Percentiles rank a stretch among this genome's conserved stretches.
Conservation (phyloP, 371 early-diverging fungal genomes). For the Smittium culicis region DNA sequence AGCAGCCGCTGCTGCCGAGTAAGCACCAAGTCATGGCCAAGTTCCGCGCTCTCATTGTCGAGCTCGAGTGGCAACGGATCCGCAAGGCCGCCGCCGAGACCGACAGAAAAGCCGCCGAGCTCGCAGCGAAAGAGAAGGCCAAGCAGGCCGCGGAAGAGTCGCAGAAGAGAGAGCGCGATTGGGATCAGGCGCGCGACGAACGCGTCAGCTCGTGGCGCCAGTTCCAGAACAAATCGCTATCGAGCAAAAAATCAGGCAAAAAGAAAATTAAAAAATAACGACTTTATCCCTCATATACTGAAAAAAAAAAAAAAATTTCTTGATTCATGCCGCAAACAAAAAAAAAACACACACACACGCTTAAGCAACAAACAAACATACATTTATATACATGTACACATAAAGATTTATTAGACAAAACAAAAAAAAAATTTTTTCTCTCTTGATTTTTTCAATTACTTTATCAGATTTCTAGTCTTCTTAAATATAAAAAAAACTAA, state of each 20-base stretch:
- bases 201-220: conserved; percentile 39
- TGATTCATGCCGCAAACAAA: no score
- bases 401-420: no score
- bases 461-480: no score
- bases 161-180: conserved; percentile 49
- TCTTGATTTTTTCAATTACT: no score
- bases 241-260: background rate
- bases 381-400: no score
- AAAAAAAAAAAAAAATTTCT: no score
- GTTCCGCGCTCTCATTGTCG: conserved; percentile 19
- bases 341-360: no score
- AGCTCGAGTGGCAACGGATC: conserved; percentile 24
- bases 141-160: conserved; percentile 40
- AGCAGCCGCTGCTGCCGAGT: conserved; percentile 1
- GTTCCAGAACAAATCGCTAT: conserved; percentile 14
- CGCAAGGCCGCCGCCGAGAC: conserved; percentile 49
- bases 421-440: no score
- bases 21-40: conserved; percentile 16
- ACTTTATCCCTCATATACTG: no score
- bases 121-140: conserved; percentile 29
- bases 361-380: no score
- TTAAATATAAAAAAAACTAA: no score
- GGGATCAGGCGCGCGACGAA: conserved; percentile 47
- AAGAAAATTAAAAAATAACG: background rate
- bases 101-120: conserved; percentile 44